A percentile compares a stretch with the other conserved stretches of the same genome.
phyloP scores from a whole-genome alignment of 2,329 filamentous ascomycete species.

The Fusarium sp. region DNA sequence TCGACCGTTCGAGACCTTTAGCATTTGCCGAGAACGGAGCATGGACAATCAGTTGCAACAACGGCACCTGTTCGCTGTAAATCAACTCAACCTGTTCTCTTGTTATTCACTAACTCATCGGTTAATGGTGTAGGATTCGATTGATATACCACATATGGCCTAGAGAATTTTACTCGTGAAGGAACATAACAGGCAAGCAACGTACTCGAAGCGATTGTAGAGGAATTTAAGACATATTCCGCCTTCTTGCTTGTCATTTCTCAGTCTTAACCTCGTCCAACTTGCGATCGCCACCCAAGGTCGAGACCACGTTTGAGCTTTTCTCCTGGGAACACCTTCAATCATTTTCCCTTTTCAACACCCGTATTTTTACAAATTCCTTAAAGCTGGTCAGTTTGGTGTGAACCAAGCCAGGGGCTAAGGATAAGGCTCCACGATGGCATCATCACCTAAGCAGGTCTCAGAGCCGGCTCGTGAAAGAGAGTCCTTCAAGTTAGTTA shows the following conservation, averaged over 20 bases:
- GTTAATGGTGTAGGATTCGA: not conserved
- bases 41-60: constrained; percentile 1
- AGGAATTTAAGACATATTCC: not conserved
- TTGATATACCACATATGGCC: not conserved
- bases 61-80: not conserved
- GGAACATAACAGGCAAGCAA: not conserved
- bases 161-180: not conserved
- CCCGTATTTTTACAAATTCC: not conserved
- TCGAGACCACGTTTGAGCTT: not conserved
- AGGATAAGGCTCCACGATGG: not conserved
- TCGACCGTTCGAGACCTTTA: constrained; percentile 1
- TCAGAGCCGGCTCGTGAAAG: constrained; percentile 25
- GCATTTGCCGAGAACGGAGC: not conserved
- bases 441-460: constrained; percentile 11
- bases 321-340: not conserved
- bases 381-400: not conserved
- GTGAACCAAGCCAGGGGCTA: not conserved
- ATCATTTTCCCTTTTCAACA: not conserved
- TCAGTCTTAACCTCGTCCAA: not conserved
- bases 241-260: not conserved
- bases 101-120: not conserved
- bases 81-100: not conserved
- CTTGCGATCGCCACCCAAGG: not conserved
- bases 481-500: constrained; percentile 30
- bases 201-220: not conserved